Percentiles rank a stretch among this genome's conserved stretches.
phyloP scores from a whole-genome alignment of 768 basidiomycete genomes.

The Pleurotus djamor region DNA sequence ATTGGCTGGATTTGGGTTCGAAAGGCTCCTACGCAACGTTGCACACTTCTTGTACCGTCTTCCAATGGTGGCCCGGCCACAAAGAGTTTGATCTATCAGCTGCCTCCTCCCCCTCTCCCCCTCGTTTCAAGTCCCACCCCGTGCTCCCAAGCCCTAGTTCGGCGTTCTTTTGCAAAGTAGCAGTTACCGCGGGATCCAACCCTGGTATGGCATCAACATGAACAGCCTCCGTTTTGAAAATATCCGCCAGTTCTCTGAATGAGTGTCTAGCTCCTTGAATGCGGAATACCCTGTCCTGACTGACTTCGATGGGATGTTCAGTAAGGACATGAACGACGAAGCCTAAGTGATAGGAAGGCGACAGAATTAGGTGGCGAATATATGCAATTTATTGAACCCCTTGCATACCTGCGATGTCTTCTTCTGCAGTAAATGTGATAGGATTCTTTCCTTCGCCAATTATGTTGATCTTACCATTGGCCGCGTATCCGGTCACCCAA shows the following conservation, averaged over 20 bases:
- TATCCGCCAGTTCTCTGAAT: slow-evolving; percentile 19
- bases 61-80: slow-evolving; percentile 18
- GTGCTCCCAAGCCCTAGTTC: slow-evolving; percentile 12
- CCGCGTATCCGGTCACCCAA: slow-evolving; percentile 21
- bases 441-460: slow-evolving; percentile 24
- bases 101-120: slow-evolving; percentile 10
- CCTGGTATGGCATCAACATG: slow-evolving; percentile 12
- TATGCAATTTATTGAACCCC: neutral
- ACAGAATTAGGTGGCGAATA: neutral
- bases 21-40: neutral
- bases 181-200: neutral
- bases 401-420: slow-evolving; percentile 27
- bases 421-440: slow-evolving; percentile 26
- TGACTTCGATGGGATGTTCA: slow-evolving; percentile 17
- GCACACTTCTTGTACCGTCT: slow-evolving; percentile 13
- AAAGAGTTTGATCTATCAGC: slow-evolving; percentile 17
- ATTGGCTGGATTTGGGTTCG: no score
- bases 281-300: slow-evolving; percentile 28
- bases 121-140: slow-evolving; percentile 12
- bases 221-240: slow-evolving; percentile 14
- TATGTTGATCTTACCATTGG: slow-evolving; percentile 23
- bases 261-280: slow-evolving; percentile 30
- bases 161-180: slow-evolving; percentile 3
- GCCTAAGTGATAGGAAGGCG: slow-evolving; percentile 15
- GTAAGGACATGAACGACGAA: slow-evolving; percentile 33